Evolutionary conservation across 257 asterid species (phyloP), one percentile per base, ranked within the genome.

Genomic region (Rauvolfia tetraphylla): DNA sequence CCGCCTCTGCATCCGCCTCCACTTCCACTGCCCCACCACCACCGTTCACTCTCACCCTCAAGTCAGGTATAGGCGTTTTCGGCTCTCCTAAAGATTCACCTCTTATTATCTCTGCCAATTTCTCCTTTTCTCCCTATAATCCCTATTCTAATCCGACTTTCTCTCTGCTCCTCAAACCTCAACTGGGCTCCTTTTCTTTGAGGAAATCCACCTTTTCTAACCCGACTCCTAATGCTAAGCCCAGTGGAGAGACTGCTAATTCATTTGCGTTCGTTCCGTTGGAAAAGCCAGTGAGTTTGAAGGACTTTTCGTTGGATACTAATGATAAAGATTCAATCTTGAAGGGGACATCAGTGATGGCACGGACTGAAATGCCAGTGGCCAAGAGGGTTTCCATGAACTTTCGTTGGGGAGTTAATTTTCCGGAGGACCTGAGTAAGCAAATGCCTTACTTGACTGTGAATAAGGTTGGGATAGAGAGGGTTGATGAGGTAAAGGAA

Each of bases 31-130:
- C 44, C 54, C 39, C 71, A 5, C 78, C 68, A 8, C 88, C 93
- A 2, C 97, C 96, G 14, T 66, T 90, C 8, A 85, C 84, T 22
- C 90, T 92, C 34, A 76, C 94, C 0, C 92, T 92, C 51, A 93
- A 88, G 82, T 93, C 98, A 14, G 97, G 97, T 39, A 87, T 91
- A n/a, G 97, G 98, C 38, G 80, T 89, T 36, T 90, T 85, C 65
- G 98, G 98, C 20, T 93, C 98, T 25, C 96, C 98, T 31, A 88
- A 78, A 49, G 86, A 84, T 74, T 92, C 97, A 18, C 97, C 97
- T 25, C 88, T 93, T 57, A 76, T 86, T 54, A 87, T 93, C 77
- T 87, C 96, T 33, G 98, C 97, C 65, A 81, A 85, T 72, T 89
- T 93, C 83, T 86, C 97, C 53, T 90, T 89, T 84, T 84, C 88